Percentiles rank a stretch among this genome's conserved stretches.
phyloP scores from a whole-genome alignment of 805 yeast species.

The Candida piceae region DNA sequence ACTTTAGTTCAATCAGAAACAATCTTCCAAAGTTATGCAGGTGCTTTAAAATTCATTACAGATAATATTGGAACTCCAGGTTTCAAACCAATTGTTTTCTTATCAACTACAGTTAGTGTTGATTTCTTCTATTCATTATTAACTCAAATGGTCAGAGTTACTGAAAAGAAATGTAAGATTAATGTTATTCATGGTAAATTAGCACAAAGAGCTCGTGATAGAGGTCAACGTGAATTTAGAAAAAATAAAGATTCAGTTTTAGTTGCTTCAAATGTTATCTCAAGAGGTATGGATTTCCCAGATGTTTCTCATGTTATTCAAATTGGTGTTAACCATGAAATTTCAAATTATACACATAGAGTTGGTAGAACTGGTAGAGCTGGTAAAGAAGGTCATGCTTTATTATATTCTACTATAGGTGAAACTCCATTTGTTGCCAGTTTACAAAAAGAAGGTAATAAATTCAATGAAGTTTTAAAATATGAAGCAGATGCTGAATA shows the following conservation, averaged over 20 bases:
- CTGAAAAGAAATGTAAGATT: conserved; percentile 13
- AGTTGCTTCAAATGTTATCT: conserved; percentile 88
- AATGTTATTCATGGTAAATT: conserved; percentile 64
- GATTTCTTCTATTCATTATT: conserved; percentile 49
- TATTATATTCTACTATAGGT: conserved; percentile 48
- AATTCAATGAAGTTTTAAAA: conserved; percentile 39
- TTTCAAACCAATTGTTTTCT: conserved; percentile 78
- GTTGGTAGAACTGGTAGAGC: conserved; percentile 97
- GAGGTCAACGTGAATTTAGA: conserved; percentile 28
- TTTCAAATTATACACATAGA: conserved; percentile 84
- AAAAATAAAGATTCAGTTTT: conserved; percentile 47
- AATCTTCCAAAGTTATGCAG: conserved; percentile 54
- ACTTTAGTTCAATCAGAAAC: conserved; percentile 48
- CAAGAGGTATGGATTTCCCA: conserved; percentile 95
- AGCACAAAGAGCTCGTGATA: conserved; percentile 56
- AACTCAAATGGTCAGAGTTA: conserved; percentile 14
- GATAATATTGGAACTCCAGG: conserved; percentile 27
- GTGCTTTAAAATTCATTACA: conserved; percentile 48
- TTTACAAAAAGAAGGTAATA: conserved; percentile 51
- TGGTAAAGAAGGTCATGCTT: conserved; percentile 71
- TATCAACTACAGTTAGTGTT: conserved; percentile 71
- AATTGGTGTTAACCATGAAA: conserved; percentile 67
- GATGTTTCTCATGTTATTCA: conserved; percentile 82
- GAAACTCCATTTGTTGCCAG: conserved; percentile 53
- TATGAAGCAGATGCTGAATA: conserved; percentile 35